Base-by-base conservation (phyloP, 768 basidiomycete species). In the Russula lepida region DNA sequence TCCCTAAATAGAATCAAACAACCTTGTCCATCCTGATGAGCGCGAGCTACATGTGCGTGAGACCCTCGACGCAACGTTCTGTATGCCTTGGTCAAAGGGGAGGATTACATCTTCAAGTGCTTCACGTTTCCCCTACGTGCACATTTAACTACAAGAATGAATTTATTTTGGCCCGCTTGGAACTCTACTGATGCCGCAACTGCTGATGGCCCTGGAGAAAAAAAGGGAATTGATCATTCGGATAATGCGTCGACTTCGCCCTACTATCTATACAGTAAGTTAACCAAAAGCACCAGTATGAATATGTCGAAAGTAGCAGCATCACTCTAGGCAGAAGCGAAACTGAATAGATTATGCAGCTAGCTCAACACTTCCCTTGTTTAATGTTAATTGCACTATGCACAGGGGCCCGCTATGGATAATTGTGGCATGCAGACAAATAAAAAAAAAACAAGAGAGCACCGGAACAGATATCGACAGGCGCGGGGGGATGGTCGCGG, bases 371-470 rank as follows among this genome's bases (percentile, higher is more conserved):
- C 43, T 54, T 60, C 59, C 65, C 63, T 64, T 66, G 65, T 63
- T 63, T 58, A 63, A 63, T 58, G 62, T 63, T 64, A 66, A 66
- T 66, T 64, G 65, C 59, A 64, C 59, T 64, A 66, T 66, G 65
- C 65, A 64, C 65, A 61, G 61, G 48, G 63, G 44, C 54, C 62
- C 62, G 53, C 21, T 54, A 66, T 64, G 65, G 63, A 60, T 66
- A 58, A 63, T 63, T 63, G 61, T 63, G 65, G 56, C 59, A 64
- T 66, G 65, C 65, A 66, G 61, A 57, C 58, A 64, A 59, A 65
- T 64, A 60, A 66, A 58, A 58, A 66, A 64, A 61, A 66, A 66
- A 66, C 65, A 66, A 66, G 65, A 62, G 60, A 61, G 54, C 63
- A 61, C 63, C 58, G 53, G 61, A 54, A 63, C 35, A 65, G 56